phyloP scores from a whole-genome alignment of 352 stramenopile genomes.

The Phytopythium kandeliae region DNA sequence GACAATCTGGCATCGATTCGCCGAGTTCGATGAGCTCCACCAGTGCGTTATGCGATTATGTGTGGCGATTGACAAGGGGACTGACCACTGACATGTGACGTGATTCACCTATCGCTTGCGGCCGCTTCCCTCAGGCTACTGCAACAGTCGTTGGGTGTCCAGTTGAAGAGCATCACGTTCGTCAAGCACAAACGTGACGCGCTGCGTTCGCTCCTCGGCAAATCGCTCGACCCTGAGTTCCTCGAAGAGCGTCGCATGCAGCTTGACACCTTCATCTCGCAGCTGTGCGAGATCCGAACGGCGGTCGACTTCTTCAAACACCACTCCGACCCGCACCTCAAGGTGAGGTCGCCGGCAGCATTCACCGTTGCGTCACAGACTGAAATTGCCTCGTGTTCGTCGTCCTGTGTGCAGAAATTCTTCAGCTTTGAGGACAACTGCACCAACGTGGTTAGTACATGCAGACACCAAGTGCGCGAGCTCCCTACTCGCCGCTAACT shows the following conservation, averaged over 20 bases:
- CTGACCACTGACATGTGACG: not conserved
- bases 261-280: constrained; percentile 46
- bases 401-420: constrained; percentile 25
- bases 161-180: constrained; percentile 44
- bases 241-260: constrained; percentile 48
- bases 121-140: constrained; percentile 25
- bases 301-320: constrained; percentile 61
- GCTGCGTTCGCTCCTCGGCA: constrained; percentile 39
- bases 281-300: constrained; percentile 29
- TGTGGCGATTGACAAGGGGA: not conserved
- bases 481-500: too few species aligned
- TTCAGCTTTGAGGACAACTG: constrained; percentile 64
- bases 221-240: constrained; percentile 45
- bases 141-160: constrained; percentile 32
- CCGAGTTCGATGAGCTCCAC: constrained; percentile 53
- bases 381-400: not conserved
- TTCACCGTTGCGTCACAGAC: not conserved
- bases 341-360: constrained; percentile 12
- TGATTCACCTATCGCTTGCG: too few species aligned
- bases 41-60: constrained; percentile 17
- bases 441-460: constrained; percentile 40
- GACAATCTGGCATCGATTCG: constrained; percentile 61
- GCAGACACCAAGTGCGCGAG: too few species aligned
- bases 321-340: constrained; percentile 34
- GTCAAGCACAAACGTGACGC: constrained; percentile 50